Conservation (phyloP, 2,329 filamentous ascomycete genomes). For the Talaromyces sp. region DNA sequence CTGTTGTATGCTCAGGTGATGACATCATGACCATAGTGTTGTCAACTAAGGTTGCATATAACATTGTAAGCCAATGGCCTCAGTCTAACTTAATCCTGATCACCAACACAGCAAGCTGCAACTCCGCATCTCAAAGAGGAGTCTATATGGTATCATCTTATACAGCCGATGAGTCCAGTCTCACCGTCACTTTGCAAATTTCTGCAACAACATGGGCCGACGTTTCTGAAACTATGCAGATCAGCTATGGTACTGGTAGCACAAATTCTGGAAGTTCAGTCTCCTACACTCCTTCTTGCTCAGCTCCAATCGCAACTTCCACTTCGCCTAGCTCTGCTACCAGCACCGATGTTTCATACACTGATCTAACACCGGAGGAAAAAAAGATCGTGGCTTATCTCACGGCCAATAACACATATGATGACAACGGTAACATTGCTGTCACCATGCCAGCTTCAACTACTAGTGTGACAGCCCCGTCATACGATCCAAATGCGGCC, state of each 20-base stretch:
- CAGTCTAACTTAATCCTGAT: conserved; percentile 1
- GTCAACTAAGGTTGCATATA: not conserved
- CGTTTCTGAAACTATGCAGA: not conserved
- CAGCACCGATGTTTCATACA: not conserved
- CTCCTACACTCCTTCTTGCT: conserved; percentile 70
- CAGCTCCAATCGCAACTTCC: conserved; percentile 32
- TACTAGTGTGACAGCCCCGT: not conserved
- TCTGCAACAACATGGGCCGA: not conserved
- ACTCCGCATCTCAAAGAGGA: not conserved
- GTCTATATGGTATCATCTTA: not conserved
- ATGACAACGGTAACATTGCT: not conserved
- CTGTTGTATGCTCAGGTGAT: not conserved
- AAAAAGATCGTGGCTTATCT: not conserved
- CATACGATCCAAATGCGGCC: not conserved
- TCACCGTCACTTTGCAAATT: not conserved
- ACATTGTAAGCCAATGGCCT: not conserved
- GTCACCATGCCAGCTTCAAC: not conserved
- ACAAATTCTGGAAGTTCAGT: conserved; percentile 70
- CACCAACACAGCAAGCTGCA: conserved; percentile 2
- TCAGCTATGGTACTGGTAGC: not conserved
- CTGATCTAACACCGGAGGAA: not conserved
- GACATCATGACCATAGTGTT: not conserved
- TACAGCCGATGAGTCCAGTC: not conserved
- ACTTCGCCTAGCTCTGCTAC: not conserved
- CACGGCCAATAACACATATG: not conserved